Evolutionary conservation across 1,284 basidiomycete genomes (phyloP).

Genomic region (Pterulicium gracile): DNA sequence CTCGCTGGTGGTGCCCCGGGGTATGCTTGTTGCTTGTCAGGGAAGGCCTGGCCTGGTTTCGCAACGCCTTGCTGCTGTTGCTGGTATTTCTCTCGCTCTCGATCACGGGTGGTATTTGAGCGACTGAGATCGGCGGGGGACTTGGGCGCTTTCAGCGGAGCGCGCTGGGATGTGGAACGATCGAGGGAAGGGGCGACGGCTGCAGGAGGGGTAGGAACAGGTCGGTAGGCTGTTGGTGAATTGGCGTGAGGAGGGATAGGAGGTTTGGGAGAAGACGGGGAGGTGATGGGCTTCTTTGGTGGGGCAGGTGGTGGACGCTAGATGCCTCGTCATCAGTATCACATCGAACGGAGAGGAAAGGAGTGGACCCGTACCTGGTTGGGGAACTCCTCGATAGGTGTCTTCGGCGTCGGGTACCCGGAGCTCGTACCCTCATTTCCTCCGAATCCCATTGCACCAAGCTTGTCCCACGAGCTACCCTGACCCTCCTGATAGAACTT

Average conservation of each 20-base stretch:
- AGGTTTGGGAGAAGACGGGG: conserved; percentile 15
- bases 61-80: too few relatives aligned
- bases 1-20: too few relatives aligned
- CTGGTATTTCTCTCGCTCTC: too few relatives aligned
- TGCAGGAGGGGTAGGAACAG: conserved; percentile 56
- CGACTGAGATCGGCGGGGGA: conserved; percentile 31
- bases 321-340: conserved; percentile 5
- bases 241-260: conserved; percentile 20
- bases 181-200: conserved; percentile 52
- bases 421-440: conserved; percentile 20
- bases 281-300: conserved; percentile 34
- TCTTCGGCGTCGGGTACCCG: conserved; percentile 8
- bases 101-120: conserved; percentile 55
- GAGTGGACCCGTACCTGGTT: conserved; percentile 9
- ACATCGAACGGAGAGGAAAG: conserved; percentile 12
- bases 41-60: too few relatives aligned
- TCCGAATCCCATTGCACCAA: conserved; percentile 37
- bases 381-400: conserved; percentile 9
- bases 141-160: conserved; percentile 40
- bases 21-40: too few relatives aligned
- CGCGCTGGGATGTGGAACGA: conserved; percentile 67
- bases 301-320: conserved; percentile 39
- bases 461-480: conserved; percentile 75
- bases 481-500: conserved; percentile 92
- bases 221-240: conserved; percentile 46